Base-by-base conservation (phyloP, 495 filamentous ascomycete species). In the Penicillium arizonense region DNA sequence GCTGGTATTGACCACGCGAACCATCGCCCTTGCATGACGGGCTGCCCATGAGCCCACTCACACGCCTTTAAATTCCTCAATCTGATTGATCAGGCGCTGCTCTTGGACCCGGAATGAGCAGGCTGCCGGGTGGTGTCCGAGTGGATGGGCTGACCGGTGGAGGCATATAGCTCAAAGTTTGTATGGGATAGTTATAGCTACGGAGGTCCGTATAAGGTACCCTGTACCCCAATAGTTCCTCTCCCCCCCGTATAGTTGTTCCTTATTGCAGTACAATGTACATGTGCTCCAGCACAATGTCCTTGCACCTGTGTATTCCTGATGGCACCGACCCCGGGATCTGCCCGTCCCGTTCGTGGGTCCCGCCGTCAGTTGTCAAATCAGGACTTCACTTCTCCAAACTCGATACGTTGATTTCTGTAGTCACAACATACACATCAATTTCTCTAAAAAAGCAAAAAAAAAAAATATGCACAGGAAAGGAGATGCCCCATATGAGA, bases 391-490 rank as follows among this genome's bases (percentile, higher is more conserved):
- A 26, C 35, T 52, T 61, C 51, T 48, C 16, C 16, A 51, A 50
- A 46, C 49, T 30, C 35, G 34, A 46, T 21, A 10, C 47, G 39
- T 36, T 30, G 16, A 37, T 35, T 12, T 28, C 13, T 40, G 16
- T 18, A 23, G 38, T 16, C 11, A 36, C 48, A 54, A 28, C 38
- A 47, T 44, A 65, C 51, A 58, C 49, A 55, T 63, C 54, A 47
- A 61, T 53, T 30, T 30, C 42, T 20, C 40, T 53, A 62, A 50
- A 62, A 47, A 50, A n/a, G n/a, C n/a, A n/a, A n/a, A 58, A 59
- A 24, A 36, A 56, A 58, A 46, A 13, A 37, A 64, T 62, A 65
- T 65, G 62, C 62, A 62, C 39, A 44, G 37, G 37, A 57, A 55
- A 57, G 57, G 57, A 53, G 60, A 47, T 47, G 16, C 23, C 20